Base-by-base conservation (phyloP, 2,329 filamentous ascomycete genomes). In the Penicillium sp. region DNA sequence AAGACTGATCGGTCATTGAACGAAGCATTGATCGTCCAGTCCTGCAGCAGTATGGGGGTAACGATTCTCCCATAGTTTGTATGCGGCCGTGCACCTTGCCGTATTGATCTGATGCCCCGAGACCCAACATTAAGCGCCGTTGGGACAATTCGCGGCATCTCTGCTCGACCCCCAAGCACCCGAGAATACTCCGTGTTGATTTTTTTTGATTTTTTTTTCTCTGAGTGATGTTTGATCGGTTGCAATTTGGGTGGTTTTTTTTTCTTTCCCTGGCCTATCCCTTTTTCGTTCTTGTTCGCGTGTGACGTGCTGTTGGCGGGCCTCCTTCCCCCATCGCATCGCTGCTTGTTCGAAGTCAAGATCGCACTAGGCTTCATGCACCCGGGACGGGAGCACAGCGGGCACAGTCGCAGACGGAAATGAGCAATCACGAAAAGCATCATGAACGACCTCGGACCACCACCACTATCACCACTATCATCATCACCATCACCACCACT, bases 21-120 rank as follows among this genome's bases (percentile, higher is more conserved):
- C 40, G 7, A 48, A 48, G 42, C 7, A 47, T 48, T 39, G 45
- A 49, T 51, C 39, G 44, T 56, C 57, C 53, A 50, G 51, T 48
- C 49, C 42, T 50, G 50, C 50, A 35, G 58, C 54, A 52, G 52
- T 48, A 38, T 53, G 49, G 53, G 52, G 52, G 51, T 56, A 53
- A 45, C 48, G 48, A 43, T 58, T 55, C 49, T 11, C 25, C 45
- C 51, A 49, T 46, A 32, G 11, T 32, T 32, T 32, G 29, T 32
- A 32, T 53, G 55, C 47, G 47, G 43, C 41, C 40, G 28, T 38
- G 18, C n/a, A 28, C 38, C 18, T 46, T 47, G 47, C 44, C 38
- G 45, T 32, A 36, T 46, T 48, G 35, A 43, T 34, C 39, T 47
- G 41, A 39, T 43, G 35, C 47, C 47, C 27, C 46, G 48, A 43